Base-by-base conservation (phyloP, 176 grass and related monocot species). In the Guadua angustifolia region DNA sequence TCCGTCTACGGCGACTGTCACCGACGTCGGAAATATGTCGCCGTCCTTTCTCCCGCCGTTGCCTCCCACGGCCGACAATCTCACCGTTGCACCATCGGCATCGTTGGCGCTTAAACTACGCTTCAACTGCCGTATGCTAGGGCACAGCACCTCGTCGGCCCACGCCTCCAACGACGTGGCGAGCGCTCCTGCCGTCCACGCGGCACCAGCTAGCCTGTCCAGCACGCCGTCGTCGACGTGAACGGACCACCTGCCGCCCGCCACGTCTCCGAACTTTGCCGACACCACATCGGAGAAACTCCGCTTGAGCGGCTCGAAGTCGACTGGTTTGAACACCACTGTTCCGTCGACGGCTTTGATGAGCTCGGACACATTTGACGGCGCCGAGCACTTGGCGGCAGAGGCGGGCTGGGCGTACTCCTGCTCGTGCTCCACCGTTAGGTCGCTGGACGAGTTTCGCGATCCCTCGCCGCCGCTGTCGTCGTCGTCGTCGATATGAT, bases 381-480 rank as follows among this genome's bases (percentile, higher is more conserved):
- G 72, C 15, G 67, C 67, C 16, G 79, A 82, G 69, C 49, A 82
- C 14, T 32, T 85, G 12, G 17, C 62, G 49, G 47, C 4, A 0
- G 14, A 14, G 36, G 81, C 32, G 2, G 70, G 79, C 5, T 59
- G 87, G 6, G 47, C 77, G 59, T 84, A 87, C 16, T 91, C 89
- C 33, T 86, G 85, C 53, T 88, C 89, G 63, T 85, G 79, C 72
- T 95, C 96, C 56, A 91, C 85, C 40, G 96, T 99, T 10, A 99
- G 82, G 66, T 99, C 96, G 18, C 96, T 99, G 79, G 85, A 92
- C 15, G 87, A 91, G 52, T 87, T 91, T 36, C 81, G 73, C 12
- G 90, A 92, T 11, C 89, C 91, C 59, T 93, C 91, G 13, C 88
- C 77, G 36, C 82, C 67, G 24, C 83, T 85, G 13, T 80, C 82